These are phyloP conservation scores for Rhizoclosmatium globosum DNA, from an alignment of 192 early-diverging fungal species.

Conservation along the genomic window DNA sequence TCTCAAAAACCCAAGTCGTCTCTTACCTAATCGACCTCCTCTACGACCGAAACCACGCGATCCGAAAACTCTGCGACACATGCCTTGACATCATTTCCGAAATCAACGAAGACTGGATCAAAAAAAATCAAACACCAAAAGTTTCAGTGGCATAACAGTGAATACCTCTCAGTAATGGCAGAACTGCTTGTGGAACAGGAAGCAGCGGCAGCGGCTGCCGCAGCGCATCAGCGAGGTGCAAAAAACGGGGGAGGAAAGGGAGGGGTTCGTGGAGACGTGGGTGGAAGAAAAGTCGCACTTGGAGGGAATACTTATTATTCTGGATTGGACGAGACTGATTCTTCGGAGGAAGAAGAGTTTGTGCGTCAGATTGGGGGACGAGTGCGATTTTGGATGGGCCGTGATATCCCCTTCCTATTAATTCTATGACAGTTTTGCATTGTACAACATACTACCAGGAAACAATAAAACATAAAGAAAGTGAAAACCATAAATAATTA, in stretches of 20 bases:
- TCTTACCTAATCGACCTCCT: constrained; percentile 65
- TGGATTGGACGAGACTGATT: constrained; percentile 36
- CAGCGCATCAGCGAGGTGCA: constrained; percentile 6
- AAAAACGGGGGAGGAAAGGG: background rate
- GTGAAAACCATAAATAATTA: background rate
- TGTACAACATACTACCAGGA: background rate
- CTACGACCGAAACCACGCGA: constrained; percentile 66
- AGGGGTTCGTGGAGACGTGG: background rate
- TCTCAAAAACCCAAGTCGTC: constrained; percentile 59
- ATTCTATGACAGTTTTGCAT: too few relatives aligned
- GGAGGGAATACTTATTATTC: constrained; percentile 37
- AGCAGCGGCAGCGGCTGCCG: constrained; percentile 26
- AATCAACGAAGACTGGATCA: constrained; percentile 62
- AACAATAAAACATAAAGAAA: background rate
- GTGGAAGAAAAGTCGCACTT: constrained; percentile 27
- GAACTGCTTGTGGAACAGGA: constrained; percentile 40
- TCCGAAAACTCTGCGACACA: constrained; percentile 63
- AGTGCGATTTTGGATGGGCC: constrained; percentile 54
- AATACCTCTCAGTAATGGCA: constrained; percentile 59
- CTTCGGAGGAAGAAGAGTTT: constrained; percentile 44
- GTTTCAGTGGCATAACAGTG: constrained; percentile 67
- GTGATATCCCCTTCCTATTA: constrained; percentile 7
- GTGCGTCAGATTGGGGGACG: constrained; percentile 49
- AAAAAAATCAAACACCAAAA: constrained; percentile 54
- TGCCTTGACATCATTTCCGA: constrained; percentile 66